A percentile compares a stretch with the other conserved stretches of the same genome.
phyloP scores from a whole-genome alignment of 2,329 filamentous ascomycete species.

The Lecanicillium sp. region DNA sequence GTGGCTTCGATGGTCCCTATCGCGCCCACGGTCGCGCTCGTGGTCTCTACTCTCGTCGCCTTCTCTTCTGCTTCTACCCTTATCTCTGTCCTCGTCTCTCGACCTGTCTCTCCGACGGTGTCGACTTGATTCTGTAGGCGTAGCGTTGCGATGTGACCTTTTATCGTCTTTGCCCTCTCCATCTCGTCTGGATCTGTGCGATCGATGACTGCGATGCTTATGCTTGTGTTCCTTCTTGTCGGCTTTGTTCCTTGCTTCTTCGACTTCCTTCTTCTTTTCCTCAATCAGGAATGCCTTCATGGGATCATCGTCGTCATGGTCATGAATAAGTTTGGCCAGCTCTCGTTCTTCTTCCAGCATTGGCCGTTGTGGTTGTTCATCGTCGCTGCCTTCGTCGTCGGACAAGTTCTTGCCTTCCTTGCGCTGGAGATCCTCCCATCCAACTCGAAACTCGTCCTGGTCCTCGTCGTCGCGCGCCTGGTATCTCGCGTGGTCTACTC shows the following conservation, averaged over 20 bases:
- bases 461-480: slow-evolving; percentile 77
- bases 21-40: slow-evolving; percentile 18
- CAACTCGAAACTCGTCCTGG: slow-evolving; percentile 48
- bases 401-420: slow-evolving; percentile 38
- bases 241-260: slow-evolving; percentile 51
- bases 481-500: slow-evolving; percentile 90
- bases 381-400: slow-evolving; percentile 38
- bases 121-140: background rate
- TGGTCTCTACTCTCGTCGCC: slow-evolving; percentile 17
- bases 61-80: slow-evolving; percentile 19
- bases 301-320: slow-evolving; percentile 91
- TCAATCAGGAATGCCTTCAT: slow-evolving; percentile 91
- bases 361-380: slow-evolving; percentile 41
- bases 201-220: slow-evolving; percentile 37
- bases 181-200: slow-evolving; percentile 32
- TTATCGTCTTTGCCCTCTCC: slow-evolving; percentile 15
- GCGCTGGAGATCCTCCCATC: slow-evolving; percentile 51
- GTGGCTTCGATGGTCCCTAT: slow-evolving; percentile 13
- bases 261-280: slow-evolving; percentile 85
- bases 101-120: slow-evolving; percentile 12
- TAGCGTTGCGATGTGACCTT: slow-evolving; percentile 9
- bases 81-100: slow-evolving; percentile 20
- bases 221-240: slow-evolving; percentile 43
- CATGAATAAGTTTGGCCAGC: slow-evolving; percentile 62
- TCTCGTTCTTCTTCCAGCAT: slow-evolving; percentile 77